Evolutionary conservation across 2,329 filamentous ascomycete genomes (phyloP).

Genomic region (Huntiella savannae): DNA sequence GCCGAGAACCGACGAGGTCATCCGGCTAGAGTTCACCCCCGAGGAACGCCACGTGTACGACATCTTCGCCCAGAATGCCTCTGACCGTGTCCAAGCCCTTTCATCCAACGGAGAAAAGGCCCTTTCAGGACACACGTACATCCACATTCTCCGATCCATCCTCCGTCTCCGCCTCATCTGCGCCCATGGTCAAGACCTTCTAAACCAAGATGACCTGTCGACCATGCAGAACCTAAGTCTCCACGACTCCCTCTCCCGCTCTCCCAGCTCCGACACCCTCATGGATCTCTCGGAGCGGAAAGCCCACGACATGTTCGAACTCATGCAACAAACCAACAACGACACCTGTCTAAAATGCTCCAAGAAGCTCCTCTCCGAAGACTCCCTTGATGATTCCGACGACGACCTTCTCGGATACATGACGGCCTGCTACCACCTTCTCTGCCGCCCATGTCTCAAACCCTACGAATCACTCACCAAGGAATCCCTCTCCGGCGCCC

Average conservation of each 20-base stretch:
- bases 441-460: slow-evolving; percentile 58
- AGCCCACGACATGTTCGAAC: slow-evolving; percentile 67
- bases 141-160: slow-evolving; percentile 82
- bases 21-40: slow-evolving; percentile 54
- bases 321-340: slow-evolving; percentile 66
- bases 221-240: slow-evolving; percentile 61
- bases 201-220: slow-evolving; percentile 67
- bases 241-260: slow-evolving; percentile 14
- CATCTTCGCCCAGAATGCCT: slow-evolving; percentile 64
- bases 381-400: slow-evolving; percentile 36
- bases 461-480: slow-evolving; percentile 32
- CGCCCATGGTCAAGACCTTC: slow-evolving; percentile 80
- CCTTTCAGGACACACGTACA: slow-evolving; percentile 72
- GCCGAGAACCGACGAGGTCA: slow-evolving; percentile 49
- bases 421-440: slow-evolving; percentile 70
- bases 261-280: slow-evolving; percentile 40
- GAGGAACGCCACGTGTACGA: slow-evolving; percentile 66
- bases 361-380: slow-evolving; percentile 38
- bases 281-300: slow-evolving; percentile 45
- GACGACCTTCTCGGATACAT: slow-evolving; percentile 56
- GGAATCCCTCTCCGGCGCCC: slow-evolving; percentile 17
- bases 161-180: slow-evolving; percentile 76
- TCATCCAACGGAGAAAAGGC: slow-evolving; percentile 37
- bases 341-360: slow-evolving; percentile 56
- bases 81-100: slow-evolving; percentile 62